Evolutionary conservation across 371 early-diverging fungal genomes (phyloP), one percentile per base, ranked within the genome.

Genomic region (Coemansia sp.): DNA sequence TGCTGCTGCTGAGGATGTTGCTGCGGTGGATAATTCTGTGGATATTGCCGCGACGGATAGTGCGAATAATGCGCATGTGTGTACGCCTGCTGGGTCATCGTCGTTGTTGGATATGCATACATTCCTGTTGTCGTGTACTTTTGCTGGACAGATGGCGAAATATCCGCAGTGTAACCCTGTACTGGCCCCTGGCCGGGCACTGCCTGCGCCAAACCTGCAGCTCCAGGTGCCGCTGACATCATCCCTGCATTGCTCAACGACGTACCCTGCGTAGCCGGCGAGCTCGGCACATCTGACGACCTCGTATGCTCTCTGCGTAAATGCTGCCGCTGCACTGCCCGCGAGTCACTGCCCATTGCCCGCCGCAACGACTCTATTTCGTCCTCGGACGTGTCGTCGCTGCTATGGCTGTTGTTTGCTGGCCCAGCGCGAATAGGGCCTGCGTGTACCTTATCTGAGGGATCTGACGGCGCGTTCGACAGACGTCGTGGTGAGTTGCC

Each of bases 281-380:
- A 71, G 51, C 57, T 62, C 20, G 69, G 71, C 0, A 23, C 47
- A 18, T 68, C 62, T 53, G 58, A 57, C 14, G 71, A 62, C 16
- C 57, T 20, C 59, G 60, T 23, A 37, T 65, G 71, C 58, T 71
- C 74, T 44, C 44, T 60, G 21, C 71, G 74, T 63, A 74, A 62
- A 16, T 66, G 74, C 59, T 75, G 77, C 63, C 68, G 67, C 61
- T 72, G 73, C 6, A 72, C 58, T 1, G 74, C 68, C 77, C 73
- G 68, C 61, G 59, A 68, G 65, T 75, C 73, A 58, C 68, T 72
- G 16, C 68, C 72, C 77, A 75, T 75, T 7, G 64, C 68, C 16
- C 73, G 77, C 59, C 72, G 67, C 28, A 75, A 58, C 64, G 73
- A 68, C 54, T 75, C 77, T 18, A 75, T 75, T 42, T 75, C 77